phyloP scores from a whole-genome alignment of 1,284 basidiomycete species.

The Golubevia sp. region DNA sequence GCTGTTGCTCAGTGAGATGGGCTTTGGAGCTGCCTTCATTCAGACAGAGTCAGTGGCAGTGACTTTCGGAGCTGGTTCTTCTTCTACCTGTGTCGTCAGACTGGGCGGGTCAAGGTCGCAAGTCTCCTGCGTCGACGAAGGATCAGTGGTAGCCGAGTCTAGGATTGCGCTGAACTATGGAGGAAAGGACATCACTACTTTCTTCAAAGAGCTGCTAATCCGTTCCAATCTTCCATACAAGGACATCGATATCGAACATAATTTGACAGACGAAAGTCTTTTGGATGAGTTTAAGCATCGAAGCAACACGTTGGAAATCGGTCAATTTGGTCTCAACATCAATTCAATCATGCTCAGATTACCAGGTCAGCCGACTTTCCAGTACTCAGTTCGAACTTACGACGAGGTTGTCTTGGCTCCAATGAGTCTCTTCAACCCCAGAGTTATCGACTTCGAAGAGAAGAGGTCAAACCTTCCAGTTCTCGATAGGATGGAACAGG shows the following conservation, averaged over 20 bases:
- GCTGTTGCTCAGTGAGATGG: slow-evolving; percentile 78
- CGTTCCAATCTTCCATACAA: slow-evolving; percentile 86
- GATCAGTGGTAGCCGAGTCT: slow-evolving; percentile 77
- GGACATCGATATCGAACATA: slow-evolving; percentile 68
- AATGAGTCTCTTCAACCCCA: slow-evolving; percentile 90
- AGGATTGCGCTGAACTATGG: slow-evolving; percentile 86
- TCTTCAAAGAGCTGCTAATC: slow-evolving; percentile 79
- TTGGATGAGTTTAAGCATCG: slow-evolving; percentile 51
- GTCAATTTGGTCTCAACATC: slow-evolving; percentile 53
- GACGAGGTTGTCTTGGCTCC: slow-evolving; percentile 95
- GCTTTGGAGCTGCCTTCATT: slow-evolving; percentile 61
- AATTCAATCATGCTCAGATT: slow-evolving; percentile 62
- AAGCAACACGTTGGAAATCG: slow-evolving; percentile 50
- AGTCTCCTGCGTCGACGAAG: slow-evolving; percentile 94
- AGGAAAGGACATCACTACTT: slow-evolving; percentile 89
- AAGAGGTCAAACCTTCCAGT: slow-evolving; percentile 64
- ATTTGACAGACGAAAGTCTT: slow-evolving; percentile 38
- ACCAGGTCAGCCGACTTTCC: slow-evolving; percentile 77
- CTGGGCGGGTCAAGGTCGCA: slow-evolving; percentile 84
- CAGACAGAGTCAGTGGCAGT: slow-evolving; percentile 75
- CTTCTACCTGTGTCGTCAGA: slow-evolving; percentile 92
- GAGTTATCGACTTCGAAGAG: slow-evolving; percentile 83
- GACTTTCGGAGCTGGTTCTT: slow-evolving; percentile 92
- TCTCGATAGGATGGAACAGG: slow-evolving; percentile 15
- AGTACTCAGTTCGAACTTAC: slow-evolving; percentile 88